A percentile compares a stretch with the other conserved stretches of the same genome.
Evolutionary conservation across 805 yeast species (phyloP).

Genomic region (Metschnikowia arizonensis): DNA sequence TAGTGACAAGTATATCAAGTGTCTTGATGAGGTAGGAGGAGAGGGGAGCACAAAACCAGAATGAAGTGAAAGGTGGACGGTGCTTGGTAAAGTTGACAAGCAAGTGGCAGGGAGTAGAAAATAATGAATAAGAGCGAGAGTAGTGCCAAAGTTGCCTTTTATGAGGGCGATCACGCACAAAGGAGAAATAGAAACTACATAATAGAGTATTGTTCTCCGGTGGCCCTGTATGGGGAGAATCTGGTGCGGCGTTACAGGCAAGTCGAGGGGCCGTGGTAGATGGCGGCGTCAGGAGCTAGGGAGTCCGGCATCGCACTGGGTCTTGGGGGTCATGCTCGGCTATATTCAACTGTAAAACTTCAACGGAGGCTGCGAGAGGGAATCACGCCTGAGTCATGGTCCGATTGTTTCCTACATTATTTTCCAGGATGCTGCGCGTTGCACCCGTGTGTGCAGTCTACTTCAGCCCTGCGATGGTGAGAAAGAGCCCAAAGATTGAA

Average conservation of each 20-base stretch:
- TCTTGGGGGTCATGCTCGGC: not conserved
- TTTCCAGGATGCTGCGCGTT: constrained; percentile 1
- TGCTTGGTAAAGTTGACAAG: not conserved
- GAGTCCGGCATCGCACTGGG: not conserved
- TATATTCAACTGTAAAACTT: not conserved
- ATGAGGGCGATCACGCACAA: constrained; percentile 1
- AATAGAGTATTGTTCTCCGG: constrained; percentile 5
- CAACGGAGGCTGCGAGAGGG: not conserved
- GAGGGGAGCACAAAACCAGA: not conserved
- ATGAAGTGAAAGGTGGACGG: not conserved
- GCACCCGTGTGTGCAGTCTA: not conserved
- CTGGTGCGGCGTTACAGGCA: not conserved
- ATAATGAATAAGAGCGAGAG: not conserved
- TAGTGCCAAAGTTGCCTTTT: not conserved
- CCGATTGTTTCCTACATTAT: constrained; percentile 1
- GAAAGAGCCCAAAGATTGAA: no score
- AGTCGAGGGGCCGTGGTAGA: not conserved
- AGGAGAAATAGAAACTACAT: constrained; percentile 1
- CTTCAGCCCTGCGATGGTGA: not conserved
- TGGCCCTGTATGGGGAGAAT: constrained; percentile 3
- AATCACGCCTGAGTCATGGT: not conserved
- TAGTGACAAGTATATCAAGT: not conserved
- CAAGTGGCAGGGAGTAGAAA: constrained; percentile 1
- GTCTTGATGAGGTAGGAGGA: no score
- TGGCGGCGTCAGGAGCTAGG: not conserved